phyloP scores from a whole-genome alignment of 2,329 filamentous ascomycete species.

The Xylariomycetidae sp. region DNA sequence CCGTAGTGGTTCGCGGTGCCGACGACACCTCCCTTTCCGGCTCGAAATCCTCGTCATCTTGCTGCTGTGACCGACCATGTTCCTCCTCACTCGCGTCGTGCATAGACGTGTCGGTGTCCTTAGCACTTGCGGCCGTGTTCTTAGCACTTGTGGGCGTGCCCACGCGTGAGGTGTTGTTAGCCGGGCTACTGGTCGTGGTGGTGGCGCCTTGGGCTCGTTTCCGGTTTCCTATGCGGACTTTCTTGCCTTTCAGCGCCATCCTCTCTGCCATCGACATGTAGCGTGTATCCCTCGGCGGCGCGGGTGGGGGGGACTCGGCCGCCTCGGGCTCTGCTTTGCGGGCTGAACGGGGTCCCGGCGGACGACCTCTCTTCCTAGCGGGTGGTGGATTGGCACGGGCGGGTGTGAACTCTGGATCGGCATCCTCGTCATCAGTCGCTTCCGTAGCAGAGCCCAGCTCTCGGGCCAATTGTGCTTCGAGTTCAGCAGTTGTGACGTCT shows the following conservation, averaged over 20 bases:
- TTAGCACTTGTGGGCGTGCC: conserved; percentile 5
- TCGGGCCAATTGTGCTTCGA: conserved; percentile 29
- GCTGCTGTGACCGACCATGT: conserved; percentile 15
- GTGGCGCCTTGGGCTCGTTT: conserved; percentile 4
- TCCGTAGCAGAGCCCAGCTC: conserved; percentile 24
- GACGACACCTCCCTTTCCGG: conserved; percentile 11
- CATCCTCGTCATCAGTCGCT: conserved; percentile 5
- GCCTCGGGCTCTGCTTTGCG: conserved; percentile 6
- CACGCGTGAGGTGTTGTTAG: conserved; percentile 4
- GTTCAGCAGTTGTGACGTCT: conserved; percentile 22
- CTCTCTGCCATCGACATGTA: conserved; percentile 53
- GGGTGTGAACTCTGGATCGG: conserved; percentile 3
- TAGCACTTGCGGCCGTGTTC: conserved; percentile 4
- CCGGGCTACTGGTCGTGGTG: conserved; percentile 4
- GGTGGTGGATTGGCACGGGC: conserved; percentile 6
- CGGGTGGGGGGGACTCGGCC: conserved; percentile 7
- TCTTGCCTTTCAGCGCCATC: conserved; percentile 48
- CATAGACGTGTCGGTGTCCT: conserved; percentile 1
- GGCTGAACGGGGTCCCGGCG: conserved; percentile 16
- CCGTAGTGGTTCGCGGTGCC: conserved; percentile 13
- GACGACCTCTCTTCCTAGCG: conserved; percentile 29
- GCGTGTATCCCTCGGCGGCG: conserved; percentile 19
- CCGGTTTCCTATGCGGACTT: conserved; percentile 41
- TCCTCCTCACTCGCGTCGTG: conserved; percentile 3
- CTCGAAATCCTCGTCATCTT: conserved; percentile 20